Evolutionary conservation across 805 yeast genomes (phyloP).

Genomic region (Candida succiphila): DNA sequence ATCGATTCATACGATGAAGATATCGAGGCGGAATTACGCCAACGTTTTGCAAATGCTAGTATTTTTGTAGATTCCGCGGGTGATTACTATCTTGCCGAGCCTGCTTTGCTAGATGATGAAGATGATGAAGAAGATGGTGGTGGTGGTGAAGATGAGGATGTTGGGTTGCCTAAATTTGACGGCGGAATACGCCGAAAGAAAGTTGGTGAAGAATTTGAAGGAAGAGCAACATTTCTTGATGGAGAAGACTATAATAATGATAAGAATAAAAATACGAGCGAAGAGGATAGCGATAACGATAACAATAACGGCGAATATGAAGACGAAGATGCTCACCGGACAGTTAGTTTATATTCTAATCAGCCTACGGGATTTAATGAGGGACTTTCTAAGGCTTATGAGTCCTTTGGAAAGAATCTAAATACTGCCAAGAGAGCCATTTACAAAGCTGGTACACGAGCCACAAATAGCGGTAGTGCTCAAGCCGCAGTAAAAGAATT

Average conservation of each 20-base stretch:
- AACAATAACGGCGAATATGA: slow-evolving; percentile 16
- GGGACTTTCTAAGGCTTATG: slow-evolving; percentile 70
- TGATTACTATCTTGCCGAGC: slow-evolving; percentile 1
- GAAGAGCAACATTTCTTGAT: too few relatives aligned
- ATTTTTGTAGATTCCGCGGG: slow-evolving; percentile 1
- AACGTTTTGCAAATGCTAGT: slow-evolving; percentile 3
- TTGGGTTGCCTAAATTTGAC: too few relatives aligned
- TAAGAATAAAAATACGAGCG: slow-evolving; percentile 9
- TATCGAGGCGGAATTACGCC: slow-evolving; percentile 3
- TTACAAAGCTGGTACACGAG: slow-evolving; percentile 45
- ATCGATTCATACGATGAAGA: neutral
- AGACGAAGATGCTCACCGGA: slow-evolving; percentile 27
- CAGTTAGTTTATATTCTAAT: slow-evolving; percentile 69
- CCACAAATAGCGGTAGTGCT: slow-evolving; percentile 55
- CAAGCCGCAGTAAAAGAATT: slow-evolving; percentile 59
- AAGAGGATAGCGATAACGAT: slow-evolving; percentile 17
- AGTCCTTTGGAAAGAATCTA: slow-evolving; percentile 59
- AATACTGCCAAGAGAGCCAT: slow-evolving; percentile 57
- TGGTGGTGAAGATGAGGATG: slow-evolving; percentile 15
- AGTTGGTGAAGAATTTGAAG: too few relatives aligned
- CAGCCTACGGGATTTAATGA: slow-evolving; percentile 67
- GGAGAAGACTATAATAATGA: too few relatives aligned
- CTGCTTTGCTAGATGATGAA: slow-evolving; percentile 13
- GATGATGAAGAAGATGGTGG: slow-evolving; percentile 19
- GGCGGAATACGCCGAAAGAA: too few relatives aligned